Percentiles rank a stretch among this genome's conserved stretches.
phyloP scores from a whole-genome alignment of 1,284 basidiomycete species.

The Trichosporon faecale region DNA sequence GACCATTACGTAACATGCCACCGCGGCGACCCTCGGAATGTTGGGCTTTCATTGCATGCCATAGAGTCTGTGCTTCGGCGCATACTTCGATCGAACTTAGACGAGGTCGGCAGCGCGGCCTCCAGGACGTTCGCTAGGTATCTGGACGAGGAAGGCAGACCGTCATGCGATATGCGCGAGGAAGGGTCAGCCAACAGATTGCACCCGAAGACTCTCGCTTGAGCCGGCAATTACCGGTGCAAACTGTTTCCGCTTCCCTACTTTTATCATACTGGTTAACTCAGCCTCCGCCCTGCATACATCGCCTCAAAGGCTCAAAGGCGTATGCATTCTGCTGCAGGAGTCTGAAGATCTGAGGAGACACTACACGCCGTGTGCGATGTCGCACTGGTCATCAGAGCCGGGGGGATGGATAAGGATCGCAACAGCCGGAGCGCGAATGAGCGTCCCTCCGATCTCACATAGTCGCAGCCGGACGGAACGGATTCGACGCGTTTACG shows the following conservation, averaged over 20 bases:
- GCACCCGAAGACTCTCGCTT: neutral
- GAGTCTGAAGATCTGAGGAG: too few species aligned
- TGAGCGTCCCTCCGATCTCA: too few species aligned
- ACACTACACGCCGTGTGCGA: too few species aligned
- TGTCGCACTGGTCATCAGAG: too few species aligned
- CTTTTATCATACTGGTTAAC: neutral
- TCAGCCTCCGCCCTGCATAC: neutral
- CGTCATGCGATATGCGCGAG: neutral
- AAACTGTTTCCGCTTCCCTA: neutral
- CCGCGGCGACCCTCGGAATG: neutral
- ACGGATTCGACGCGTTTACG: too few species aligned
- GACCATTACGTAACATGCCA: neutral
- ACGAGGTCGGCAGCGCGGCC: neutral
- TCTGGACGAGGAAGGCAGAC: neutral
- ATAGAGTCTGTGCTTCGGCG: neutral
- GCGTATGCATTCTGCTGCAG: too few species aligned
- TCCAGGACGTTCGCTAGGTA: neutral
- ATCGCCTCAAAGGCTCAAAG: too few species aligned
- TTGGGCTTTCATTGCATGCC: neutral
- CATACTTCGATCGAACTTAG: neutral
- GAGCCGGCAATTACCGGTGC: slow-evolving; percentile 5
- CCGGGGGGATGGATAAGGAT: too few species aligned
- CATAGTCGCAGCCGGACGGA: too few species aligned
- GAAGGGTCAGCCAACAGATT: too few species aligned
- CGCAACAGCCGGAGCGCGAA: too few species aligned